Percentiles rank a stretch among this genome's conserved stretches.
These are phyloP conservation scores for Auricularia heimuer DNA, from an alignment of 768 basidiomycete species.

Conservation along the genomic window DNA sequence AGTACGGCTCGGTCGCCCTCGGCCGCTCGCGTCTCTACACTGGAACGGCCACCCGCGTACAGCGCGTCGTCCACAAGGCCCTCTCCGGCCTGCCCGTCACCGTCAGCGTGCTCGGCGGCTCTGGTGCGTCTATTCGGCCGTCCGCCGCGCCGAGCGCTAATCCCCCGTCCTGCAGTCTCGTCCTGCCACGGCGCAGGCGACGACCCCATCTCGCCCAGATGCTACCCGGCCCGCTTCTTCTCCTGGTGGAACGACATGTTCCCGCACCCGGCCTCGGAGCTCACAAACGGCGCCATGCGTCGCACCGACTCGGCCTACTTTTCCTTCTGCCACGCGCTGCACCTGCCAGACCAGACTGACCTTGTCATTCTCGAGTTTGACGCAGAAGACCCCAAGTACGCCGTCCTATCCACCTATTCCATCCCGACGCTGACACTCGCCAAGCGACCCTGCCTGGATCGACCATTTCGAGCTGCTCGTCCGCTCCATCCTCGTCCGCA, in stretches of 20 bases:
- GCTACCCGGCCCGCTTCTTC: conserved; percentile 95
- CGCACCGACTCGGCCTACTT: conserved; percentile 91
- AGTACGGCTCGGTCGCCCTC: conserved; percentile 68
- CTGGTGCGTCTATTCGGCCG: conserved; percentile 35
- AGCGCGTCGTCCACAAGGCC: conserved; percentile 74
- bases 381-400: conserved; percentile 78
- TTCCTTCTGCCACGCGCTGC: conserved; percentile 86
- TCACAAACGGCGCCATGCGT: conserved; percentile 95
- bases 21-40: conserved; percentile 66
- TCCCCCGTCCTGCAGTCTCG: conserved; percentile 47
- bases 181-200: conserved; percentile 91
- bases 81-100: conserved; percentile 79
- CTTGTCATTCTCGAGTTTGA: conserved; percentile 94
- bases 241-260: conserved; percentile 98
- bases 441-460: conserved; percentile 58
- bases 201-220: conserved; percentile 70
- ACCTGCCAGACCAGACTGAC: conserved; percentile 89
- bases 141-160: not conserved
- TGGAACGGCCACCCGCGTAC: conserved; percentile 74
- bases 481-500: conserved; percentile 82
- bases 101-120: conserved; percentile 84
- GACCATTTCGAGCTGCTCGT: conserved; percentile 88
- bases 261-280: conserved; percentile 93
- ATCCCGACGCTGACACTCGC: conserved; percentile 1
- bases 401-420: conserved; percentile 11